Evolutionary conservation across 2,329 filamentous ascomycete genomes (phyloP).

Genomic region (Epichloe elymi): DNA sequence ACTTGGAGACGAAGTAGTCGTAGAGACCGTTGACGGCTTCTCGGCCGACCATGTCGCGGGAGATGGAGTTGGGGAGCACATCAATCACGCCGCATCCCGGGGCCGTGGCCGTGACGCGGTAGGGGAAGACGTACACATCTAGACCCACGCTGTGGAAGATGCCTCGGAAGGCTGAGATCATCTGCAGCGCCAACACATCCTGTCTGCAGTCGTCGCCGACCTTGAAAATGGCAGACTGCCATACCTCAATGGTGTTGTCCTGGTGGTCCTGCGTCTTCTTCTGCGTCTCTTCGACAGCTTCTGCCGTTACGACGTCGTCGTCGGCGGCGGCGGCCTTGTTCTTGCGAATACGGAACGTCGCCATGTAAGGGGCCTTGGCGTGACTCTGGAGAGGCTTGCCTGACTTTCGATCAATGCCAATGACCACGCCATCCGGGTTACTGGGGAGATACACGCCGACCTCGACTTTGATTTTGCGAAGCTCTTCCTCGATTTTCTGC

Average conservation of each 20-base stretch:
- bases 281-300: conserved; percentile 32
- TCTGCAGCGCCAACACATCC: conserved; percentile 89
- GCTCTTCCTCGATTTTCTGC: conserved; percentile 95
- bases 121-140: conserved; percentile 93
- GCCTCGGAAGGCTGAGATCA: conserved; percentile 93
- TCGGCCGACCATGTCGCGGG: conserved; percentile 93
- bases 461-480: conserved; percentile 93
- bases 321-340: conserved; percentile 30
- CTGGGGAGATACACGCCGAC: conserved; percentile 94
- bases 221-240: conserved; percentile 99
- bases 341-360: conserved; percentile 93
- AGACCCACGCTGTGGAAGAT: conserved; percentile 93
- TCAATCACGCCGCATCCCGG: conserved; percentile 97
- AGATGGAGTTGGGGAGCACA: conserved; percentile 93
- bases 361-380: conserved; percentile 98
- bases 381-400: conserved; percentile 96
- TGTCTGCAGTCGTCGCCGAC: conserved; percentile 97
- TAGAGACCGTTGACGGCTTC: conserved; percentile 97
- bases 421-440: conserved; percentile 92
- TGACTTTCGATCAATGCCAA: conserved; percentile 95
- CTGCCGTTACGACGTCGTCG: neutral
- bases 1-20: conserved; percentile 96
- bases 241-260: conserved; percentile 71
- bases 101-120: conserved; percentile 92
- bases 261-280: conserved; percentile 8